These are phyloP conservation scores for Aspergillus haitiensis DNA, from an alignment of 495 filamentous ascomycete genomes.

Conservation along the genomic window DNA sequence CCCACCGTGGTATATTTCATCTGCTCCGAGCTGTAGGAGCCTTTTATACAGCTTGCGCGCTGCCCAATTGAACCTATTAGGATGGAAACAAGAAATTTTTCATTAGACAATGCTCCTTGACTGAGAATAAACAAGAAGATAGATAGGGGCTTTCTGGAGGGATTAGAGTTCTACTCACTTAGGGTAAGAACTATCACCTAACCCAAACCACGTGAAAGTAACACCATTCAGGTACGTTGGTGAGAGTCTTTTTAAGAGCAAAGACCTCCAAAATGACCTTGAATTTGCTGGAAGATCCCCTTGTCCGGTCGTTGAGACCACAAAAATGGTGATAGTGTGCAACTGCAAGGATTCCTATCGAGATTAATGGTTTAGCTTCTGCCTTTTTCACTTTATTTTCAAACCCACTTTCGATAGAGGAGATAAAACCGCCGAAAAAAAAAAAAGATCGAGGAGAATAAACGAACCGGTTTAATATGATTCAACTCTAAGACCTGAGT, in stretches of 20 bases:
- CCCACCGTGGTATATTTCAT: conserved; percentile 70
- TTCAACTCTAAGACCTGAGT: conserved; percentile 76
- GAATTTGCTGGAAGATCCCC: conserved; percentile 86
- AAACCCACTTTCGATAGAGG: not conserved
- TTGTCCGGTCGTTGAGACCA: conserved; percentile 90
- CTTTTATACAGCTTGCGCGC: conserved; percentile 83
- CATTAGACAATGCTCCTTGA: too few species aligned
- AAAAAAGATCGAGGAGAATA: not conserved
- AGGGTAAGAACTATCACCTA: conserved; percentile 92
- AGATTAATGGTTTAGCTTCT: conserved; percentile 7
- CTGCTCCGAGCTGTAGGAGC: conserved; percentile 80
- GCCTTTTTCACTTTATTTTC: not conserved
- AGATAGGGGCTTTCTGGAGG: too few species aligned
- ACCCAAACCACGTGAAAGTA: conserved; percentile 80
- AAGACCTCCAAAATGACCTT: conserved; percentile 76
- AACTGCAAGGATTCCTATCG: conserved; percentile 47
- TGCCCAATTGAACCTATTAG: conserved; percentile 84
- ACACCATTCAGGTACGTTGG: conserved; percentile 64
- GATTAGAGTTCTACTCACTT: conserved; percentile 53
- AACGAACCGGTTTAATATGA: conserved; percentile 67
- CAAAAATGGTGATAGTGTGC: conserved; percentile 69
- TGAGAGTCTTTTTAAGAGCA: conserved; percentile 75
- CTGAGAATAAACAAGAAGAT: too few species aligned
- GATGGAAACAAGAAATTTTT: conserved; percentile 17
- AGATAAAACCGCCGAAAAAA: not conserved